A percentile compares a stretch with the other conserved stretches of the same genome.
Conservation (phyloP, 371 early-diverging fungal species). For the Mucor sp. region DNA sequence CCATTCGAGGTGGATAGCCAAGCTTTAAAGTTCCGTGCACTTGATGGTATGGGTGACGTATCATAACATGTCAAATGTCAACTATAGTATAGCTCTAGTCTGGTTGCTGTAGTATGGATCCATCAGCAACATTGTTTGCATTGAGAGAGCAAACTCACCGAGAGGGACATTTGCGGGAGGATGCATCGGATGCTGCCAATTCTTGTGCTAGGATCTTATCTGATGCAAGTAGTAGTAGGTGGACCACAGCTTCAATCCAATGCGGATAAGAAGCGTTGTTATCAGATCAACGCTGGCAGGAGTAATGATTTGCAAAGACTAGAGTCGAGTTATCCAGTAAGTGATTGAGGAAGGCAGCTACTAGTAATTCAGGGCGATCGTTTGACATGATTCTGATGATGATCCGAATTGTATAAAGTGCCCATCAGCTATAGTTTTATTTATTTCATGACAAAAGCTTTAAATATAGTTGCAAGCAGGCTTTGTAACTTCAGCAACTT, state of each 20-base stretch:
- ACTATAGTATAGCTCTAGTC: background rate
- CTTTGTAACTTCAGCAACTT: background rate
- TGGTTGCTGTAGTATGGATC: background rate
- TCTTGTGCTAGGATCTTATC: background rate
- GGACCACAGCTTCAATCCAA: no score
- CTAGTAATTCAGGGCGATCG: no score
- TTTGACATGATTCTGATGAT: no score
- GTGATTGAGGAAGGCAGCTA: no score
- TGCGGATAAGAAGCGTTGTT: background rate
- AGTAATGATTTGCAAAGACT: no score
- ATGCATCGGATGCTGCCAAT: no score
- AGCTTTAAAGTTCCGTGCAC: background rate
- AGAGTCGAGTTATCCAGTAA: no score
- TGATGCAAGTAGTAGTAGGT: no score
- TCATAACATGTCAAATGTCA: background rate
- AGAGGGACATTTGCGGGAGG: background rate
- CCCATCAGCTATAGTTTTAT: background rate
- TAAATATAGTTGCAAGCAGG: slow-evolving; percentile 2
- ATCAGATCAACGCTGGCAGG: no score
- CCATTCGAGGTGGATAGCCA: background rate
- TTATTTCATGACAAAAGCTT: background rate
- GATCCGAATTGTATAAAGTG: no score
- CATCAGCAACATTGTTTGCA: no score
- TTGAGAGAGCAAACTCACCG: background rate
- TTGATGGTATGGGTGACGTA: slow-evolving; percentile 3